Evolutionary conservation across 345 rosid species (phyloP), one percentile per base, ranked within the genome.

Genomic region (Mallotus nudiflorus): DNA sequence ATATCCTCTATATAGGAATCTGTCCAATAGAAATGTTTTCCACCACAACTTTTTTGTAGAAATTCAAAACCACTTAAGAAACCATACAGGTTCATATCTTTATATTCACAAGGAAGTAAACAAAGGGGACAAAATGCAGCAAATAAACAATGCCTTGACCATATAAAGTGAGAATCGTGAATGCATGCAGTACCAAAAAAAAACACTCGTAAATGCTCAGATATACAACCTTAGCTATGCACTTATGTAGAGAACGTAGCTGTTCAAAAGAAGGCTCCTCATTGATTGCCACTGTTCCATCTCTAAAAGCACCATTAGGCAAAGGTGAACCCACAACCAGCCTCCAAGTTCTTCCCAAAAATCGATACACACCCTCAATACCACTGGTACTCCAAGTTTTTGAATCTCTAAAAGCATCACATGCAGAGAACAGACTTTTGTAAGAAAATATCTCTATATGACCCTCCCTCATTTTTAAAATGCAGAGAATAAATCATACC

Each of bases 321-420:
- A 79, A 80, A 57, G 95, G 89, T 58, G 81, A 81, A 56, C 97
- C 96, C 11, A 94, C 84, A 49, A 94, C 72, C 75, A 90, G 78
- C 82, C 97, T 85, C 98, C 98, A 94, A 44, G 89, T 76, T 84
- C 97, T 84, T 46, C 93, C 96, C 70, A 94, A 75, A 73, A 94
- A 94, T 51, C 97, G 89, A 72, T 91, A 90, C 45, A 87, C 98
- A 24, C 97, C 98, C 84, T 94, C 98, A 52, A 94, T 91, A 18
- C 97, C 97, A 79, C 88, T 90, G 3, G 97, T 91, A 72, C 86
- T 91, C 98, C 98, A 94, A 52, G 93, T 91, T 82, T 94, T 94
- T 19, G 93, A 88, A 80, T 94, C 98, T 78, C 97, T 94, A 71
- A 58, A 67, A 78, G 74, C 68, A 84, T 31, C 71, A 29, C 12